Evolutionary conservation across 2,329 filamentous ascomycete species (phyloP).

Genomic region (Fusarium redolens): DNA sequence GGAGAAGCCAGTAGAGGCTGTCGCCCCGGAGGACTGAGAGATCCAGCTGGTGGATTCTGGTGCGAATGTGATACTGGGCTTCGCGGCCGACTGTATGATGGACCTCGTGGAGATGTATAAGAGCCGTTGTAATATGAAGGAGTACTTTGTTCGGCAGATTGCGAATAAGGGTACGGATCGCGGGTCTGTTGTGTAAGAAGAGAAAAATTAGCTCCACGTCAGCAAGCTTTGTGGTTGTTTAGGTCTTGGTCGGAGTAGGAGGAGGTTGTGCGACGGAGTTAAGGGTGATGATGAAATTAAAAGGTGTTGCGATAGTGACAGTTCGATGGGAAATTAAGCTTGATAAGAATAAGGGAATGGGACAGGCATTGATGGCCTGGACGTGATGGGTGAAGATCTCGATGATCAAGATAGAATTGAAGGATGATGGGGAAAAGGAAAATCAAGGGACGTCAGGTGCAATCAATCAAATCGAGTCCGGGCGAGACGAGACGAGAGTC

Average conservation of each 20-base stretch:
- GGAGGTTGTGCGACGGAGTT: constrained; percentile 28
- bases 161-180: constrained; percentile 63
- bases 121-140: constrained; percentile 61
- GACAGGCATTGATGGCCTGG: constrained; percentile 42
- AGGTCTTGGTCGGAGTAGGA: constrained; percentile 24
- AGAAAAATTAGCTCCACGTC: constrained; percentile 45
- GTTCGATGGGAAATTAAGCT: constrained; percentile 24
- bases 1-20: constrained; percentile 61
- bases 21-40: constrained; percentile 57
- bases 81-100: constrained; percentile 57
- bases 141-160: constrained; percentile 55
- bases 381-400: constrained; percentile 22
- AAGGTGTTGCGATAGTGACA: constrained; percentile 25
- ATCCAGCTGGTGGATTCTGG: constrained; percentile 56
- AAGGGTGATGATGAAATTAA: constrained; percentile 40
- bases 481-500: constrained; percentile 37
- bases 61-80: constrained; percentile 65
- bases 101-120: constrained; percentile 61
- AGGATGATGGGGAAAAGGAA: constrained; percentile 31
- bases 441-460: constrained; percentile 32
- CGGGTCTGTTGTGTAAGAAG: constrained; percentile 54
- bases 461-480: constrained; percentile 36
- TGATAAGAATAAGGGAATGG: constrained; percentile 12
- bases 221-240: constrained; percentile 38
- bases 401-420: constrained; percentile 24